phyloP scores from a whole-genome alignment of 208 protist genomes.

The Acanthamoeba royreba region DNA sequence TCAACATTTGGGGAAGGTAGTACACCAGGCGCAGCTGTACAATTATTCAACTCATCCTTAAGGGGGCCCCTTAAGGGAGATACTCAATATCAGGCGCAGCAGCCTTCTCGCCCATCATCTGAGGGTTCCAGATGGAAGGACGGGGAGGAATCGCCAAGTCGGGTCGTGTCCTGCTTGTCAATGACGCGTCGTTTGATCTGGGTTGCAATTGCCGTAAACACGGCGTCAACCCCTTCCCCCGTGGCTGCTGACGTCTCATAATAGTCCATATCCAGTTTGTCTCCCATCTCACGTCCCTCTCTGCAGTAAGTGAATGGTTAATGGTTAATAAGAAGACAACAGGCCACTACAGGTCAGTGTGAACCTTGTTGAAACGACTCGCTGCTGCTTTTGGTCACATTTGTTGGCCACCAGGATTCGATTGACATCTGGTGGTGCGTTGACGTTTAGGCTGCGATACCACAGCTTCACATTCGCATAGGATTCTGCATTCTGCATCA shows the following conservation, averaged over 20 bases:
- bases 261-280: not conserved
- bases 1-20: too few relatives aligned
- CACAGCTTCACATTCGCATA: not conserved
- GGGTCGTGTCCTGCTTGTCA: not conserved
- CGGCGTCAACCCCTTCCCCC: not conserved
- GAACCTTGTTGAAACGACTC: not conserved
- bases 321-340: too few relatives aligned
- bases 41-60: too few relatives aligned
- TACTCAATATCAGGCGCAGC: not conserved
- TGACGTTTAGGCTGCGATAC: not conserved
- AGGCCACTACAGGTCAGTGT: not conserved
- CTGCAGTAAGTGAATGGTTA: too few relatives aligned
- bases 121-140: not conserved
- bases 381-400: not conserved
- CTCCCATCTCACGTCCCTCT: not conserved
- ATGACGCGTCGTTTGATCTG: slow-evolving; percentile 21
- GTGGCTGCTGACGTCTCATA: not conserved
- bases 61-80: too few relatives aligned
- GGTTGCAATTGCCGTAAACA: not conserved
- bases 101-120: not conserved
- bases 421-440: not conserved
- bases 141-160: not conserved
- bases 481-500: not conserved
- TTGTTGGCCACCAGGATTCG: not conserved
- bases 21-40: too few relatives aligned